These are phyloP conservation scores for Papiliotrema flavescens DNA, from an alignment of 1,284 basidiomycete species.

Conservation along the genomic window DNA sequence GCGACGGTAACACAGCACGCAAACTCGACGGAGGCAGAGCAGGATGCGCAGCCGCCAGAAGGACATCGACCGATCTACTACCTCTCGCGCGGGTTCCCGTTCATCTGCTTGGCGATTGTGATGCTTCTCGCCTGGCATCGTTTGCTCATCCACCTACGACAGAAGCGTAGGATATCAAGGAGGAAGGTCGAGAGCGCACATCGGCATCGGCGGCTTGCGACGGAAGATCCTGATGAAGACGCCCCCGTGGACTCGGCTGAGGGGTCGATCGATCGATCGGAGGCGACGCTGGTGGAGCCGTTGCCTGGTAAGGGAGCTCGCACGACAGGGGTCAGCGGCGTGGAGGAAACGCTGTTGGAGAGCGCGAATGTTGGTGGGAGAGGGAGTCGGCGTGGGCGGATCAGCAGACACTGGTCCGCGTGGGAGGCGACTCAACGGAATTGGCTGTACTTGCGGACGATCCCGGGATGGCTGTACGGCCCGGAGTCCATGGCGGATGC, in stretches of 20 bases:
- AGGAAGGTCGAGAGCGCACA: not conserved
- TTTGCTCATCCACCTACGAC: not conserved
- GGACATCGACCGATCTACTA: not conserved
- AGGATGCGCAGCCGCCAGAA: not conserved
- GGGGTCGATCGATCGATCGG: too few relatives aligned
- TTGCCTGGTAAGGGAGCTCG: too few relatives aligned
- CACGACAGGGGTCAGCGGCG: too few relatives aligned
- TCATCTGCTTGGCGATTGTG: slow-evolving; percentile 2
- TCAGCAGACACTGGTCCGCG: not conserved
- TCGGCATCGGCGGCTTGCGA: not conserved
- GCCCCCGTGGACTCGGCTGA: not conserved
- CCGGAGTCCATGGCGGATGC: slow-evolving; percentile 28
- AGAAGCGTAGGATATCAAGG: not conserved
- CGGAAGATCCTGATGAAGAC: not conserved
- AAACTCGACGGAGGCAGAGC: too few relatives aligned
- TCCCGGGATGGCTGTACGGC: slow-evolving; percentile 32
- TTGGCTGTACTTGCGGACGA: slow-evolving; percentile 19
- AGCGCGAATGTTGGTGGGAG: too few relatives aligned
- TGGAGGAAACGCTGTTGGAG: too few relatives aligned
- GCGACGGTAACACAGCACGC: too few relatives aligned
- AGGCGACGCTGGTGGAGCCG: too few relatives aligned
- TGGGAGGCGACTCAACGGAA: slow-evolving; percentile 9
- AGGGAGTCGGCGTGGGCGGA: not conserved
- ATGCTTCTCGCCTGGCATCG: slow-evolving; percentile 4
- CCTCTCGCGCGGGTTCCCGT: not conserved